Evolutionary conservation across 345 rosid species (phyloP).

Genomic region (Rhizophora mangle): DNA sequence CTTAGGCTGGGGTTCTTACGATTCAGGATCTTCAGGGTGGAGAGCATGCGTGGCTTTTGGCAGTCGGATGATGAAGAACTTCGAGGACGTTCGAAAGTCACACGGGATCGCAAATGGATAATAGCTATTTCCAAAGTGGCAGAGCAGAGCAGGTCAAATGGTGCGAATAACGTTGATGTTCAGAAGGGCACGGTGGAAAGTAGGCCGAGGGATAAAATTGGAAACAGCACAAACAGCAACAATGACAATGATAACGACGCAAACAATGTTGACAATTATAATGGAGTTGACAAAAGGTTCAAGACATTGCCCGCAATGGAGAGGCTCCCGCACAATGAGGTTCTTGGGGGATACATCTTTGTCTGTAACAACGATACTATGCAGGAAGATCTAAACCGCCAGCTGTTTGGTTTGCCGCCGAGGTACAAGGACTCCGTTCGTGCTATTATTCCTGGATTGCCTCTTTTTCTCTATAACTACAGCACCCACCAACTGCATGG

Average conservation of each 20-base stretch:
- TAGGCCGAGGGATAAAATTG: slow-evolving; percentile 56
- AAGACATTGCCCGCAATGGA: slow-evolving; percentile 91
- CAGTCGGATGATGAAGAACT: slow-evolving; percentile 94
- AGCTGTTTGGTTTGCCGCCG: slow-evolving; percentile 94
- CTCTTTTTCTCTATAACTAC: slow-evolving; percentile 92
- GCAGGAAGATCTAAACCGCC: slow-evolving; percentile 93
- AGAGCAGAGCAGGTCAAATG: slow-evolving; percentile 73
- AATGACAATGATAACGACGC: slow-evolving; percentile 36
- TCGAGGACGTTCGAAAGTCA: slow-evolving; percentile 72
- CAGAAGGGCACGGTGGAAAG: slow-evolving; percentile 62
- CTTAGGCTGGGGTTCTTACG: slow-evolving; percentile 14
- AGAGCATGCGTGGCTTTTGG: slow-evolving; percentile 67
- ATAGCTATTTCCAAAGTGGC: slow-evolving; percentile 83
- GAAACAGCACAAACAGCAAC: slow-evolving; percentile 38
- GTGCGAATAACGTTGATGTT: slow-evolving; percentile 84
- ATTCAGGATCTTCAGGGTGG: slow-evolving; percentile 43
- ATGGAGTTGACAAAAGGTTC: slow-evolving; percentile 62
- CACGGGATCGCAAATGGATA: slow-evolving; percentile 85
- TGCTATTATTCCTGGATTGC: slow-evolving; percentile 92
- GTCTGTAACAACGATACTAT: slow-evolving; percentile 97
- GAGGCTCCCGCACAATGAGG: slow-evolving; percentile 87
- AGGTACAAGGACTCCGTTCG: slow-evolving; percentile 95
- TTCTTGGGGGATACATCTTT: slow-evolving; percentile 96
- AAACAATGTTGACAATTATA: slow-evolving; percentile 36
- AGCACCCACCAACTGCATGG: slow-evolving; percentile 96